Evolutionary conservation across 2,329 filamentous ascomycete species (phyloP).

Genomic region (Botryosphaeria agaves): DNA sequence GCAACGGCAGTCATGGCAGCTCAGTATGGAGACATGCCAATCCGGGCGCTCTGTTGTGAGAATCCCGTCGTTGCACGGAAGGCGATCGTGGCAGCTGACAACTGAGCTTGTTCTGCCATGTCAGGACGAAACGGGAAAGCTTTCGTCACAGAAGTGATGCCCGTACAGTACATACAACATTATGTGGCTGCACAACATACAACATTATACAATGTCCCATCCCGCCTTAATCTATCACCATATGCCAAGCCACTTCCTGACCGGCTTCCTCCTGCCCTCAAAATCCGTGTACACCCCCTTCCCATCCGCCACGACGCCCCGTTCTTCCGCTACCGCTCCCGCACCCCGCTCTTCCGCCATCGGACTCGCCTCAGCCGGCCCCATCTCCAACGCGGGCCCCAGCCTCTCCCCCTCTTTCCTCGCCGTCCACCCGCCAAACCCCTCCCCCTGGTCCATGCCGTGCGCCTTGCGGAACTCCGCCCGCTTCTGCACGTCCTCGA

Average conservation of each 20-base stretch:
- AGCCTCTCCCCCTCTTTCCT: constrained; percentile 15
- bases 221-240: no score
- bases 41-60: no score
- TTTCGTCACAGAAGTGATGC: no score
- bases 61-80: no score
- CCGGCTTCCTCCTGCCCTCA: constrained; percentile 31
- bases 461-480: constrained; percentile 73
- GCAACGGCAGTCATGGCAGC: no score
- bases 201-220: no score
- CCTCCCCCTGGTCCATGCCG: constrained; percentile 40
- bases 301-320: constrained; percentile 18
- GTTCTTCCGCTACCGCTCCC: constrained; percentile 9
- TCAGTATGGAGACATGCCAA: no score
- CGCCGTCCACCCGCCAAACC: constrained; percentile 32
- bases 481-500: constrained; percentile 80
- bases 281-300: constrained; percentile 21
- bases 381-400: constrained; percentile 19
- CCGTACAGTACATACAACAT: no score
- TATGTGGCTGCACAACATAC: no score
- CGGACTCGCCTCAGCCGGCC: constrained; percentile 13
- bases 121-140: no score
- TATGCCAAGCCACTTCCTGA: constrained; percentile 74
- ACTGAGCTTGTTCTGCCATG: no score
- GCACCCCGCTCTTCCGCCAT: constrained; percentile 1
- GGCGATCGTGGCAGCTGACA: no score